Percentiles rank a stretch among this genome's conserved stretches.
Evolutionary conservation across 2,329 filamentous ascomycete species (phyloP).

Genomic region (Ophiocordyceps camponoti-saundersi): DNA sequence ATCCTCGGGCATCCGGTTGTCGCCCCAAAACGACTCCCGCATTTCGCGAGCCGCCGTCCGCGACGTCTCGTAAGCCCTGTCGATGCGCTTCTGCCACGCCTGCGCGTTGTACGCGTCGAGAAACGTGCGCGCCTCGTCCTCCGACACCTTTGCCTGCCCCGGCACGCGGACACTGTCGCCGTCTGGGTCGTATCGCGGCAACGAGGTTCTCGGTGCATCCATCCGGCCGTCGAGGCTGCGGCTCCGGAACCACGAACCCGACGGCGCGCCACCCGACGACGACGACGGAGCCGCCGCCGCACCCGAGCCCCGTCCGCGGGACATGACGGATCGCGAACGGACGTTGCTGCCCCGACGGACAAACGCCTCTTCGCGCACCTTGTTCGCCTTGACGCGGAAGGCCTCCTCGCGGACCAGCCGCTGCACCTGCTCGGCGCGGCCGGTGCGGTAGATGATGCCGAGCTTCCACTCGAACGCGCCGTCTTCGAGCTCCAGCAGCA

Average conservation of each 20-base stretch:
- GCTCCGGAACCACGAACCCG: constrained; percentile 27
- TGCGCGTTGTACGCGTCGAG: constrained; percentile 70
- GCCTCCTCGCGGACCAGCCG: constrained; percentile 79
- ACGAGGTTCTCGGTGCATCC: constrained; percentile 12
- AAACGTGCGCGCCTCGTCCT: constrained; percentile 58
- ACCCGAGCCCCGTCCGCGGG: constrained; percentile 12
- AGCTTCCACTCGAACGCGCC: constrained; percentile 96
- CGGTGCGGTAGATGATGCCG: constrained; percentile 81
- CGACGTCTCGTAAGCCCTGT: constrained; percentile 53
- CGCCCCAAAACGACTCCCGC: constrained; percentile 64
- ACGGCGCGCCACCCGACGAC: constrained; percentile 11
- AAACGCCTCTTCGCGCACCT: constrained; percentile 55
- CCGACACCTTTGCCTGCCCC: constrained; percentile 52
- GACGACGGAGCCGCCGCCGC: constrained; percentile 10
- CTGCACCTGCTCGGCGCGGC: constrained; percentile 78
- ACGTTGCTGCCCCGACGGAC: constrained; percentile 31
- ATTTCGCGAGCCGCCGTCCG: constrained; percentile 63
- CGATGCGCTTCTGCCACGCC: constrained; percentile 85
- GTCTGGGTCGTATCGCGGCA: constrained; percentile 65
- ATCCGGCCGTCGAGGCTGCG: constrained; percentile 33
- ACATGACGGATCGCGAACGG: constrained; percentile 36
- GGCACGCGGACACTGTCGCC: constrained; percentile 48
- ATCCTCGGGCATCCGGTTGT: constrained; percentile 66
- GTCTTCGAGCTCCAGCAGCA: constrained; percentile 88
- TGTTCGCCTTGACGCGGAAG: constrained; percentile 74